phyloP scores from a whole-genome alignment of 2,329 filamentous ascomycete genomes.

The Aspergillus sp. region DNA sequence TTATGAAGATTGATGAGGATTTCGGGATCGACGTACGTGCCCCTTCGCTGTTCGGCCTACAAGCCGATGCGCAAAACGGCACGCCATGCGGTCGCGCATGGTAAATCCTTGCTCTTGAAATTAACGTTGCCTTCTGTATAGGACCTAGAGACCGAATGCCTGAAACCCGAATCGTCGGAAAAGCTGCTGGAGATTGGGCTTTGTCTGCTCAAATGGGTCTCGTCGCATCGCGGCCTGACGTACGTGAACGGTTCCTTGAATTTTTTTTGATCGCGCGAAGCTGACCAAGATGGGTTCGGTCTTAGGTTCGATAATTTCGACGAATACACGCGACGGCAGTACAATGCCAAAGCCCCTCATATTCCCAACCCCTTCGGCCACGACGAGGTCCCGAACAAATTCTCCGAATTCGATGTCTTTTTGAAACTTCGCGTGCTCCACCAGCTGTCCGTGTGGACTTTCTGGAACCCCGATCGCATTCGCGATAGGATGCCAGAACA shows the following conservation, averaged over 20 bases:
- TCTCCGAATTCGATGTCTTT: slow-evolving; percentile 78
- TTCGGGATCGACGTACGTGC: slow-evolving; percentile 79
- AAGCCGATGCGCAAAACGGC: background rate
- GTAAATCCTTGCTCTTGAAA: background rate
- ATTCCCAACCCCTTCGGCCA: slow-evolving; percentile 80
- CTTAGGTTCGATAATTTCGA: slow-evolving; percentile 81
- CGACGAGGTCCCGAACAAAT: slow-evolving; percentile 69
- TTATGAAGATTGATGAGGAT: slow-evolving; percentile 84
- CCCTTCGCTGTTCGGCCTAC: background rate
- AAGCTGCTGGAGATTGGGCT: slow-evolving; percentile 79
- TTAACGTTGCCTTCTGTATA: slow-evolving; percentile 42
- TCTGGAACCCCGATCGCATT: slow-evolving; percentile 83
- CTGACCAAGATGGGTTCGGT: slow-evolving; percentile 8
- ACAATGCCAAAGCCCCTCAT: slow-evolving; percentile 71
- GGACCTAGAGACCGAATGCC: slow-evolving; percentile 86
- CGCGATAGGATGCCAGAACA: slow-evolving; percentile 82
- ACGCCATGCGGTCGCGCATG: background rate
- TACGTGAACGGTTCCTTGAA: slow-evolving; percentile 50
- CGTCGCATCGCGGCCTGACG: slow-evolving; percentile 89
- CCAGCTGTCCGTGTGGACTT: slow-evolving; percentile 84
- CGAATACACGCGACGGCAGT: slow-evolving; percentile 89
- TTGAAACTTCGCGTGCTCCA: slow-evolving; percentile 78
- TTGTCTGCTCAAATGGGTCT: slow-evolving; percentile 85
- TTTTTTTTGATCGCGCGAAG: background rate
- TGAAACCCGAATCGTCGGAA: slow-evolving; percentile 71